A percentile compares a stretch with the other conserved stretches of the same genome.
phyloP scores from a whole-genome alignment of 106 monocot species.

The Narthecium ossifragum region DNA sequence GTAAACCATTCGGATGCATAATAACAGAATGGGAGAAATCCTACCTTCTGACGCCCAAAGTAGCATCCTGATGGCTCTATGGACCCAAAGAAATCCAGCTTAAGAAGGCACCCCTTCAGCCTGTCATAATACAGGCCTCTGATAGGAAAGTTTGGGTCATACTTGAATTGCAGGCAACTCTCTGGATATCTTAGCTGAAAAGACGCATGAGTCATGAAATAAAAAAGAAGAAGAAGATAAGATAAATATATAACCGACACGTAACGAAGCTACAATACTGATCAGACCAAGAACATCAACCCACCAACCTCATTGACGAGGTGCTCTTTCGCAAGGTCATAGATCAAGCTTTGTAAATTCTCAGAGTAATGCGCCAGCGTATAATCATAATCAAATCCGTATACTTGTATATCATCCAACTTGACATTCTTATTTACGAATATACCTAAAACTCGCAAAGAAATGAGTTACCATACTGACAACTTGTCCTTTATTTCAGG shows the following conservation, averaged over 20 bases:
- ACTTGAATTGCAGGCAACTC: slow-evolving; percentile 75
- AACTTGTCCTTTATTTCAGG: too few species aligned
- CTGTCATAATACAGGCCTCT: slow-evolving; percentile 89
- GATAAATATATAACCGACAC: neutral
- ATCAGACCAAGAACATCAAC: neutral
- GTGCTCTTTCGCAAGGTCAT: slow-evolving; percentile 78
- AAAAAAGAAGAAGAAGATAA: slow-evolving; percentile 1
- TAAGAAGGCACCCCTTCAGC: slow-evolving; percentile 83
- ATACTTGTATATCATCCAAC: slow-evolving; percentile 77
- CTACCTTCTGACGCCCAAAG: slow-evolving; percentile 84
- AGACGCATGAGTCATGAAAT: neutral
- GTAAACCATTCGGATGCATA: too few species aligned
- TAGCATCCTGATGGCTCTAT: slow-evolving; percentile 94
- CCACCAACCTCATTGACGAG: slow-evolving; percentile 79
- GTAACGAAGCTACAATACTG: neutral
- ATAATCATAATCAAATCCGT: slow-evolving; percentile 98
- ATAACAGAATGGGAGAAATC: too few species aligned
- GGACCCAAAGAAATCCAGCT: slow-evolving; percentile 97
- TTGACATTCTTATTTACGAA: slow-evolving; percentile 90
- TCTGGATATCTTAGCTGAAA: slow-evolving; percentile 85
- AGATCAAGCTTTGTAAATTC: slow-evolving; percentile 66
- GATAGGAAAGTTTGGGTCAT: slow-evolving; percentile 82
- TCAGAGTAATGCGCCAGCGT: slow-evolving; percentile 89
- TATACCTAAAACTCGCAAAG: slow-evolving; percentile 43
- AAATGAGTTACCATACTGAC: too few species aligned